phyloP scores from a whole-genome alignment of 169 alveolate species.

The Cryptosporidium muris region DNA sequence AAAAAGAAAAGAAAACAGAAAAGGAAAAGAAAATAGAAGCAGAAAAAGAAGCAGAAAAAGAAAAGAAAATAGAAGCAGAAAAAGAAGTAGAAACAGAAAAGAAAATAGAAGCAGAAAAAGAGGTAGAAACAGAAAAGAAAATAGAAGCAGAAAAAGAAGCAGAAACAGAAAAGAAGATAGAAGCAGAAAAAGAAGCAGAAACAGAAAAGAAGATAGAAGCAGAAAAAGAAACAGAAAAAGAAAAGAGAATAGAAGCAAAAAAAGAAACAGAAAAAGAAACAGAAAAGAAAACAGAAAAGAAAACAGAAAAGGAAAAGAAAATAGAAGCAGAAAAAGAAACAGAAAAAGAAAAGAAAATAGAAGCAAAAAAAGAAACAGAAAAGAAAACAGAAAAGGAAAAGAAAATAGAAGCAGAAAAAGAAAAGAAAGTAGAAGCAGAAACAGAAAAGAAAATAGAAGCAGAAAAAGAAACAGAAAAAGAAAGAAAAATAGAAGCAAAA shows the following conservation, averaged over 20 bases:
- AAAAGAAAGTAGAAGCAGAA: too few species aligned
- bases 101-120: background rate
- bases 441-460: too few species aligned
- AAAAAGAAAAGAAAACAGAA: background rate
- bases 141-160: background rate
- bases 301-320: too few species aligned
- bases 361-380: background rate
- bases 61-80: background rate
- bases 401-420: background rate
- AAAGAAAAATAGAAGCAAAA: background rate
- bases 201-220: background rate
- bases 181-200: background rate
- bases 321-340: background rate
- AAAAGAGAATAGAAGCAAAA: too few species aligned
- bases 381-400: background rate
- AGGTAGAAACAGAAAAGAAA: background rate
- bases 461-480: background rate
- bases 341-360: background rate
- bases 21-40: constrained; percentile 15
- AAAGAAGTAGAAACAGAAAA: background rate
- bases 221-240: background rate
- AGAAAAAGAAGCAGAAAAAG: too few species aligned
- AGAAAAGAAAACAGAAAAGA: constrained; percentile 6
- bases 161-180: background rate
- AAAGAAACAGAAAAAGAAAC: too few species aligned